Evolutionary conservation across 2,329 filamentous ascomycete genomes (phyloP).

Genomic region (Penicillium sp.): DNA sequence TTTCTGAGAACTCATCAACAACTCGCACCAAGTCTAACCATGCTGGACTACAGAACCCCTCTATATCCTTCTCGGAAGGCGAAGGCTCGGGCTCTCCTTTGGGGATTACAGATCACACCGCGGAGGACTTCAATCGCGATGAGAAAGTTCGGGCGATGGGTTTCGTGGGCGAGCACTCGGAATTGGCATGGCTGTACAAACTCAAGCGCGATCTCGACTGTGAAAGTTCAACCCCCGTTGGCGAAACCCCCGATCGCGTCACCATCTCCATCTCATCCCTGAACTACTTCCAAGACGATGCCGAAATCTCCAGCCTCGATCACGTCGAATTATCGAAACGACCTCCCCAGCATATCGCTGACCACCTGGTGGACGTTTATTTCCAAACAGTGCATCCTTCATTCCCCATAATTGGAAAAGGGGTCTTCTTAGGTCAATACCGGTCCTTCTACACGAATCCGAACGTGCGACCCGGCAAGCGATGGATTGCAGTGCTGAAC

Average conservation of each 20-base stretch:
- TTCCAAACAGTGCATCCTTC: constrained; percentile 43
- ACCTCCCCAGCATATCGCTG: constrained; percentile 41
- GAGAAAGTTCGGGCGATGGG: constrained; percentile 42
- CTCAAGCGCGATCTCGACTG: constrained; percentile 41
- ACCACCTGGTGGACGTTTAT: constrained; percentile 44
- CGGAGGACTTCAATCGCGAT: constrained; percentile 48
- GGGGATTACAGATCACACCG: constrained; percentile 42
- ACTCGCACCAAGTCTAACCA: constrained; percentile 1
- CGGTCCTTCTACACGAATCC: constrained; percentile 37
- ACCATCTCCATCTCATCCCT: constrained; percentile 33
- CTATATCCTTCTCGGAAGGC: constrained; percentile 10
- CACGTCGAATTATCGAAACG: constrained; percentile 40
- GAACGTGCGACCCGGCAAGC: constrained; percentile 38
- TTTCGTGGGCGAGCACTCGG: constrained; percentile 50
- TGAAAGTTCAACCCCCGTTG: constrained; percentile 20
- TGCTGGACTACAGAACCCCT: not conserved
- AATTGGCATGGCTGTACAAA: constrained; percentile 48
- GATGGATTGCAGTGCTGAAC: constrained; percentile 48
- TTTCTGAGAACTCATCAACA: not conserved
- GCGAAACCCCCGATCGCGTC: constrained; percentile 23
- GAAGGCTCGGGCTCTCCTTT: constrained; percentile 32
- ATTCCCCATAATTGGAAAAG: constrained; percentile 47
- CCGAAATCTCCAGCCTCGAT: constrained; percentile 36
- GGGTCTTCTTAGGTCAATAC: constrained; percentile 44
- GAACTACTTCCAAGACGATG: constrained; percentile 46